phyloP scores from a whole-genome alignment of 768 basidiomycete genomes.

The Cubamyces lactineus region DNA sequence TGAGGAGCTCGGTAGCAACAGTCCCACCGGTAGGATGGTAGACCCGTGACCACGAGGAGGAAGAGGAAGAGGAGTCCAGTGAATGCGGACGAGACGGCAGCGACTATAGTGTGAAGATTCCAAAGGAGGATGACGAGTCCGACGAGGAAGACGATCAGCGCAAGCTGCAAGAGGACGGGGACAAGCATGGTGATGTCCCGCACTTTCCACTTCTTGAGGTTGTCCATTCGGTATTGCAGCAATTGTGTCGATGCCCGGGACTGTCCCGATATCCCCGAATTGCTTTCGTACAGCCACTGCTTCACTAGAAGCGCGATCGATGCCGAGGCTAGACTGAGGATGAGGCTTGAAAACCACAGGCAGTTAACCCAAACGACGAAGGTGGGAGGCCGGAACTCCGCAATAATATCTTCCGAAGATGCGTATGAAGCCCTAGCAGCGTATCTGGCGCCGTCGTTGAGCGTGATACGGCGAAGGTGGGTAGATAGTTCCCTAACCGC shows the following conservation, averaged over 20 bases:
- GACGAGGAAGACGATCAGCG: slow-evolving; percentile 28
- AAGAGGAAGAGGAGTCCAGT: slow-evolving; percentile 13
- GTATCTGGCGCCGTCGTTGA: background rate
- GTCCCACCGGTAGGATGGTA: slow-evolving; percentile 14
- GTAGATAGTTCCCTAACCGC: slow-evolving; percentile 13
- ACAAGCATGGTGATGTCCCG: slow-evolving; percentile 21
- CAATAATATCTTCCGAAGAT: background rate
- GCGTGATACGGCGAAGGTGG: background rate
- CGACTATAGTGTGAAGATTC: slow-evolving; percentile 24
- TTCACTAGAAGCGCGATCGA: slow-evolving; percentile 32
- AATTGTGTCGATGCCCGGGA: slow-evolving; percentile 27
- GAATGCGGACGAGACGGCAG: slow-evolving; percentile 10
- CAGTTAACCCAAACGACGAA: slow-evolving; percentile 25
- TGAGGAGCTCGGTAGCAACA: slow-evolving; percentile 26
- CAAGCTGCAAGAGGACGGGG: slow-evolving; percentile 26
- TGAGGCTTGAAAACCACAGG: slow-evolving; percentile 32
- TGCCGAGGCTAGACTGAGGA: slow-evolving; percentile 31
- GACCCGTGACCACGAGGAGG: background rate
- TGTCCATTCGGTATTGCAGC: slow-evolving; percentile 31
- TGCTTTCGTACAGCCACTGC: slow-evolving; percentile 33
- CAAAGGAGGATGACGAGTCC: slow-evolving; percentile 30
- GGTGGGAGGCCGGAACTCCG: background rate
- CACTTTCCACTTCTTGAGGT: slow-evolving; percentile 29
- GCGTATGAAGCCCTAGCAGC: background rate
- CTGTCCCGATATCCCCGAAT: slow-evolving; percentile 23